phyloP scores from a whole-genome alignment of 305 asterid species.

The Fraxinus baroniana region DNA sequence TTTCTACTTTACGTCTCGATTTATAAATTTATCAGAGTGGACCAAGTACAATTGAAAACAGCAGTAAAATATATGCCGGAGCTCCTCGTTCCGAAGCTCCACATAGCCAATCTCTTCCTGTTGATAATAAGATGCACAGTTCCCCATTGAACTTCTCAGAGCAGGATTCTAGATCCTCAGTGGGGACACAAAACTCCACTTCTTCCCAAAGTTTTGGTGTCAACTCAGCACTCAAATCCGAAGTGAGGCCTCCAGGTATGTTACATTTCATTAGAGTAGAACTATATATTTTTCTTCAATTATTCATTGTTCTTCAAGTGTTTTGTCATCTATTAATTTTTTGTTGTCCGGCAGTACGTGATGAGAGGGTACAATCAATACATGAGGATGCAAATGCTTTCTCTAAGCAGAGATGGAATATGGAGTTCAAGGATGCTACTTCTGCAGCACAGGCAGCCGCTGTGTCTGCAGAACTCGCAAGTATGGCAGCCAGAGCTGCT shows the following conservation, averaged over 20 bases:
- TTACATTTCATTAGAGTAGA: conserved; percentile 7
- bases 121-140: conserved; percentile 30
- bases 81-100: conserved; percentile 38
- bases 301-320: conserved; percentile 13
- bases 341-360: conserved; percentile 18
- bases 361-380: conserved; percentile 34
- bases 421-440: conserved; percentile 85
- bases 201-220: conserved; percentile 36
- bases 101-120: conserved; percentile 36
- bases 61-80: conserved; percentile 36
- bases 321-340: conserved; percentile 15
- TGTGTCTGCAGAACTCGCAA: conserved; percentile 81
- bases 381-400: conserved; percentile 30
- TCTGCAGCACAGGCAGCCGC: conserved; percentile 92
- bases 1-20: conserved; percentile 1
- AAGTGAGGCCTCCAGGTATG: conserved; percentile 54
- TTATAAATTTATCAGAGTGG: conserved; percentile 53
- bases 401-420: conserved; percentile 51
- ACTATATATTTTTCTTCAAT: background rate
- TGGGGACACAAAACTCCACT: conserved; percentile 30
- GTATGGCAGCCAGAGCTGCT: conserved; percentile 85
- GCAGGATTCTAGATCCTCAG: conserved; percentile 43
- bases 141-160: conserved; percentile 35
- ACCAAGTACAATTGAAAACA: conserved; percentile 49
- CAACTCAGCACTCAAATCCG: conserved; percentile 34